Evolutionary conservation across 441 rosid genomes (phyloP).

Genomic region (Lepidium campestre): DNA sequence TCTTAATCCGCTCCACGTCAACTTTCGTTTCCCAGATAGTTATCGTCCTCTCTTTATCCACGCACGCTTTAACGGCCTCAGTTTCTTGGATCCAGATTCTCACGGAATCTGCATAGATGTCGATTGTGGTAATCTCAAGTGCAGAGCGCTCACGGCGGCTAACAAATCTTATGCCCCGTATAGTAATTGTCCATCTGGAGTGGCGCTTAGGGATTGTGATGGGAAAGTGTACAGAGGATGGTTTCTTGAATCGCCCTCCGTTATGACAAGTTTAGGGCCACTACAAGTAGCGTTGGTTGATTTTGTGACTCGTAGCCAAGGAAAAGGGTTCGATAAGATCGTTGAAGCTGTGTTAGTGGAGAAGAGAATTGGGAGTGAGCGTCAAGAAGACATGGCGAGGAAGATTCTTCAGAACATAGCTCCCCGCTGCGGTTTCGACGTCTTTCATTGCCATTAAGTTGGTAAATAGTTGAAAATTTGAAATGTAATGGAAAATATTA

Average conservation of each 20-base stretch:
- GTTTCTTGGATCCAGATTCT: background rate
- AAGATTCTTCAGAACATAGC: background rate
- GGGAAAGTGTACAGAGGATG: constrained; percentile 62
- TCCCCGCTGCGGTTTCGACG: background rate
- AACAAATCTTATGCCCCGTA: constrained; percentile 70
- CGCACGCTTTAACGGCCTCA: background rate
- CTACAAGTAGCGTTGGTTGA: constrained; percentile 76
- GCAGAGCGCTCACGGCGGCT: constrained; percentile 54
- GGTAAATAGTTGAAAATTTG: no score
- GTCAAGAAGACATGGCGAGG: background rate
- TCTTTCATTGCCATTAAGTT: constrained; percentile 13
- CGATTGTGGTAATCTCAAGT: constrained; percentile 28
- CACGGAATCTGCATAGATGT: background rate
- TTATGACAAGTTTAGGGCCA: constrained; percentile 73
- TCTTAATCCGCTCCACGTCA: no score
- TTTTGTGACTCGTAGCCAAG: constrained; percentile 36
- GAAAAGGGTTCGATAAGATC: constrained; percentile 50
- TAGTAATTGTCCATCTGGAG: constrained; percentile 69
- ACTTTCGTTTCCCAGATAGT: background rate
- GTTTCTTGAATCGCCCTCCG: constrained; percentile 63
- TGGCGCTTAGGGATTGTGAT: constrained; percentile 39
- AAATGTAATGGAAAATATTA: no score
- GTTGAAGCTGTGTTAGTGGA: constrained; percentile 50
- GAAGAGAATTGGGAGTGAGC: background rate
- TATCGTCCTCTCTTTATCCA: background rate